Conservation (phyloP, 345 rosid genomes). For the Populus simonii region DNA sequence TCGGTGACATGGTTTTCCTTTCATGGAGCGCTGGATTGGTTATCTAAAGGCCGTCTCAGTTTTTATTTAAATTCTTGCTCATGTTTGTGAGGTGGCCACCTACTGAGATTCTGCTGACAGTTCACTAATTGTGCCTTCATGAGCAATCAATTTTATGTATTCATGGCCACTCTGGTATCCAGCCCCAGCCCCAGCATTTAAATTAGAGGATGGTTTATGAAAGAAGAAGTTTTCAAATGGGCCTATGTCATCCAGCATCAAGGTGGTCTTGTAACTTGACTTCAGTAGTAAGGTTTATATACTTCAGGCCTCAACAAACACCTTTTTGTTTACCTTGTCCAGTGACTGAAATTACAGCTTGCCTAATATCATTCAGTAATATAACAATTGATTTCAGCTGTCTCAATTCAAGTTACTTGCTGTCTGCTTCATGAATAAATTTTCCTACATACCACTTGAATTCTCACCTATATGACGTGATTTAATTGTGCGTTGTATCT, state of each 20-base stretch:
- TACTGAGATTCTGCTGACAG: background rate
- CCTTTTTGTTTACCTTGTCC: no score
- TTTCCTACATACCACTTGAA: background rate
- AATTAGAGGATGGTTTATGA: background rate
- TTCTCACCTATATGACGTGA: background rate
- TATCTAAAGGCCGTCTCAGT: background rate
- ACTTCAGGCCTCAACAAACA: no score
- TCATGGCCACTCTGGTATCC: background rate
- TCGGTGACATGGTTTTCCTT: background rate
- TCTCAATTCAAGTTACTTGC: background rate
- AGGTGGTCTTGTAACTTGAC: background rate
- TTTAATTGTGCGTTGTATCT: no score
- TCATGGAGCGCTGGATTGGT: background rate
- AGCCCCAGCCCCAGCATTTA: background rate
- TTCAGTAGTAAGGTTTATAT: background rate
- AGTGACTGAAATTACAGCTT: background rate
- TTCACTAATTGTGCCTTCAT: background rate
- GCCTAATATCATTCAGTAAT: background rate
- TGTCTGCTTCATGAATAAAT: background rate
- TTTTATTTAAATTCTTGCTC: no score
- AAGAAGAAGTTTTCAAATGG: background rate
- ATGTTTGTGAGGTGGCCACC: background rate
- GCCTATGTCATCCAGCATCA: background rate
- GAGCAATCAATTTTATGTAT: background rate
- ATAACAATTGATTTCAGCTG: background rate